Base-by-base conservation (phyloP, 441 rosid genomes). In the Caryocar brasiliense region DNA sequence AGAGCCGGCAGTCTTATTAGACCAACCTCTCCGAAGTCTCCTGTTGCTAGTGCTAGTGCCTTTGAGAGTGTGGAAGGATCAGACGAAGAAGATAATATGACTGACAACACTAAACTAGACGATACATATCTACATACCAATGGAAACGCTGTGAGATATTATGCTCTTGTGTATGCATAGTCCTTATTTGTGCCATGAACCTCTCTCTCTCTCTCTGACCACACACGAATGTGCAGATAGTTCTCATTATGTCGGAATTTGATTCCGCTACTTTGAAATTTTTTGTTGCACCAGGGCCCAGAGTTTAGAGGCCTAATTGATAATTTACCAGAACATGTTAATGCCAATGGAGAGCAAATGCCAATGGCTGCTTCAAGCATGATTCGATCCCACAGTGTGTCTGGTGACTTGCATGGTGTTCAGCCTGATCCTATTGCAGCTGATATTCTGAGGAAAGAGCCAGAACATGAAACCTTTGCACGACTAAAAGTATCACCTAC, bases 351-450 rank as follows among this genome's bases (percentile, higher is more conserved):
- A 47, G 97, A 82, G 49, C 79, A 68, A 64, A 56, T 75, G 24
- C 47, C 85, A 43, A 40, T 72, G 59, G 79, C 77, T 52, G 78
- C 91, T 56, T 65, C 95, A 43, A 82, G 74, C 58, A 82, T 89
- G 90, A 86, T 93, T 67, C 86, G 93, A 38, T 82, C 99, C 21
- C 99, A 93, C 56, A 89, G 99, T 62, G 81, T 86, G 8, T 80
- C 99, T 40, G 97, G 97, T 24, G 95, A 92, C 51, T 72, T 92
- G 54, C 99, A 92, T 74, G 99, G 95, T 29, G 97, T 93, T 70
- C 99, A 82, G 67, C 96, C 99, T 23, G 93, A 93, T 76, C 99
- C 97, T 58, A 82, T 93, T 62, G 88, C 99, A 1, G 99, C 99
- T 62, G 99, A 93, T 64, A 86, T 93, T 71, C 71, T 93, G 32